Conservation (phyloP, 129 eudicot species). For the Tagetes patula region DNA sequence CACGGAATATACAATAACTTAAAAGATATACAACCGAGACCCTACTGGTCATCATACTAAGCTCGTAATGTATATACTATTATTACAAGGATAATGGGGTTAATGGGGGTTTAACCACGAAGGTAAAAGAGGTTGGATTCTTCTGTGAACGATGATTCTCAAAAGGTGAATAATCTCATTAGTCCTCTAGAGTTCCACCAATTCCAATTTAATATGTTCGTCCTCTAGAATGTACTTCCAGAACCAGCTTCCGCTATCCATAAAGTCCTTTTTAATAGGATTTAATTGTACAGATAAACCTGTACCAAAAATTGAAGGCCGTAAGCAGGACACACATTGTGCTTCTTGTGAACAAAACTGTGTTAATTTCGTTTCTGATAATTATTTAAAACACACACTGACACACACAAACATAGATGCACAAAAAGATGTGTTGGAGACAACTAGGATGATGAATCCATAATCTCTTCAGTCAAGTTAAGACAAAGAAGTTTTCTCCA, state of each 20-base stretch:
- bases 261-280: constrained; percentile 56
- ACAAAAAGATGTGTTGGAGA: background rate
- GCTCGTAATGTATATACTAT: constrained; percentile 29
- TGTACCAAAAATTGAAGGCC: constrained; percentile 32
- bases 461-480: constrained; percentile 14
- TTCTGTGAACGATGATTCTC: constrained; percentile 86
- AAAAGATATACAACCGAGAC: constrained; percentile 42
- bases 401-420: constrained; percentile 6
- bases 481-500: constrained; percentile 6
- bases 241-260: constrained; percentile 88
- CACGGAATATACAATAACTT: constrained; percentile 57
- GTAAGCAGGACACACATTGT: constrained; percentile 26
- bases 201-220: constrained; percentile 62
- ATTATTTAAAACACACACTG: constrained; percentile 1
- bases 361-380: constrained; percentile 1
- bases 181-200: constrained; percentile 62
- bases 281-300: constrained; percentile 61
- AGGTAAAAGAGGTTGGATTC: constrained; percentile 29
- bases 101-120: constrained; percentile 62
- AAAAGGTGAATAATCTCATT: constrained; percentile 27
- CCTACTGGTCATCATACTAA: constrained; percentile 32
- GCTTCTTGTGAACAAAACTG: constrained; percentile 16
- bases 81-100: constrained; percentile 30
- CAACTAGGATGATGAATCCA: background rate
- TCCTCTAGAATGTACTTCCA: constrained; percentile 77